Percentiles rank a stretch among this genome's conserved stretches.
Evolutionary conservation across 2,329 filamentous ascomycete species (phyloP).

Genomic region (Tolypocladium ophioglossoides): DNA sequence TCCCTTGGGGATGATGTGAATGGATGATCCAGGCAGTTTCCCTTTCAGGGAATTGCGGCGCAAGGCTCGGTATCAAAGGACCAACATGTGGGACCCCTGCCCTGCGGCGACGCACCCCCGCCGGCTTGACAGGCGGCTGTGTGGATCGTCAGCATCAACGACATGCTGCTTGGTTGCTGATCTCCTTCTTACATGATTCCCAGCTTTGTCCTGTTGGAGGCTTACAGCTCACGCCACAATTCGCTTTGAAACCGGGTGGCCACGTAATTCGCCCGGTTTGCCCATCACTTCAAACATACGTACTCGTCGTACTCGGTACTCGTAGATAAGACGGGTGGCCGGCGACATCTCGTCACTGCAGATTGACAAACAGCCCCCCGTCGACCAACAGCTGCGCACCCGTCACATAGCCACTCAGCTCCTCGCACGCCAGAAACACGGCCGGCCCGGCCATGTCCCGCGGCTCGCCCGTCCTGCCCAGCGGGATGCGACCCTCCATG

Average conservation of each 20-base stretch:
- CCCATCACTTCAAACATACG: background rate
- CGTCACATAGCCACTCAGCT: slow-evolving; percentile 71
- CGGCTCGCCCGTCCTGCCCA: slow-evolving; percentile 63
- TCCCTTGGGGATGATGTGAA: background rate
- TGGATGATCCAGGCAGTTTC: background rate
- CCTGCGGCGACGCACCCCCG: background rate
- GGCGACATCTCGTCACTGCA: slow-evolving; percentile 44
- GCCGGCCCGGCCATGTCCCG: slow-evolving; percentile 74
- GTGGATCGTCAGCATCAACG: background rate
- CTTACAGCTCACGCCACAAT: background rate
- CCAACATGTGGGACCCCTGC: background rate
- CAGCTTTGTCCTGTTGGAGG: background rate
- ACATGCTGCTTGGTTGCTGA: background rate
- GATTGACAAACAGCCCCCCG: slow-evolving; percentile 80
- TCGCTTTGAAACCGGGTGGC: background rate
- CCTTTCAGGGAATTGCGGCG: too few relatives aligned
- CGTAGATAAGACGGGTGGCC: background rate
- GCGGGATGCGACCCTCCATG: slow-evolving; percentile 72
- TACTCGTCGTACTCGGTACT: too few relatives aligned
- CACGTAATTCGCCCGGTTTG: background rate
- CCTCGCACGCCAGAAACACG: slow-evolving; percentile 71
- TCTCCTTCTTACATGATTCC: background rate
- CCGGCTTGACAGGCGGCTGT: background rate
- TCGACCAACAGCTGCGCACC: slow-evolving; percentile 79
- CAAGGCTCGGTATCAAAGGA: background rate